Conservation (phyloP, 2,329 filamentous ascomycete species). For the Sarocladium oryzae region DNA sequence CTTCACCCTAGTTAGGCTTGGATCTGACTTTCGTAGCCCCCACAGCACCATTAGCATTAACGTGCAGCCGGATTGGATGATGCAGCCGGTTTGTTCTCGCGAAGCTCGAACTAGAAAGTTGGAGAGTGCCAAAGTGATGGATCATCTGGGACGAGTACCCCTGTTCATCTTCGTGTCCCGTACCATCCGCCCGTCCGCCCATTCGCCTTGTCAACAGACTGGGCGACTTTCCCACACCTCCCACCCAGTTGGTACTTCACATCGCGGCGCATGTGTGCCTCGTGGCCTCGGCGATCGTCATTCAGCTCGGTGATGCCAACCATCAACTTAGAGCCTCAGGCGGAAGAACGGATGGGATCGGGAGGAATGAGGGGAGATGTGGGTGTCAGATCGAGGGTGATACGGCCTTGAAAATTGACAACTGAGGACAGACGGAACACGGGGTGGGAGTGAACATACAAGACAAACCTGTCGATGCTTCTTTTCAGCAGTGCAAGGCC, state of each 20-base stretch:
- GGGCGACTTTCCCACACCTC: background rate
- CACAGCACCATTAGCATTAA: background rate
- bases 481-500: background rate
- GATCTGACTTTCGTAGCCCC: background rate
- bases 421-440: background rate
- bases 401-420: background rate
- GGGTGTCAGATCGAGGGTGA: background rate
- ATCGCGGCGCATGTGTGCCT: background rate
- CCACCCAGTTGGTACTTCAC: slow-evolving; percentile 7
- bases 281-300: slow-evolving; percentile 5
- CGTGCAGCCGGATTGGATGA: background rate
- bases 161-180: slow-evolving; percentile 2
- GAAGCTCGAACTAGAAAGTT: background rate
- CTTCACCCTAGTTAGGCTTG: slow-evolving; percentile 6
- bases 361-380: slow-evolving; percentile 6
- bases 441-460: background rate
- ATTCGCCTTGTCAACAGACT: slow-evolving; percentile 1
- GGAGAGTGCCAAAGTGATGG: background rate
- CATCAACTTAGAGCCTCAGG: background rate
- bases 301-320: background rate
- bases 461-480: background rate
- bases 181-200: slow-evolving; percentile 2
- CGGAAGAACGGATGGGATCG: slow-evolving; percentile 5
- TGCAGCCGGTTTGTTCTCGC: slow-evolving; percentile 8
- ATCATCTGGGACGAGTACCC: slow-evolving; percentile 1